A percentile compares a stretch with the other conserved stretches of the same genome.
Evolutionary conservation across 2,329 filamentous ascomycete species (phyloP).

Genomic region (Microascus cirrosus): DNA sequence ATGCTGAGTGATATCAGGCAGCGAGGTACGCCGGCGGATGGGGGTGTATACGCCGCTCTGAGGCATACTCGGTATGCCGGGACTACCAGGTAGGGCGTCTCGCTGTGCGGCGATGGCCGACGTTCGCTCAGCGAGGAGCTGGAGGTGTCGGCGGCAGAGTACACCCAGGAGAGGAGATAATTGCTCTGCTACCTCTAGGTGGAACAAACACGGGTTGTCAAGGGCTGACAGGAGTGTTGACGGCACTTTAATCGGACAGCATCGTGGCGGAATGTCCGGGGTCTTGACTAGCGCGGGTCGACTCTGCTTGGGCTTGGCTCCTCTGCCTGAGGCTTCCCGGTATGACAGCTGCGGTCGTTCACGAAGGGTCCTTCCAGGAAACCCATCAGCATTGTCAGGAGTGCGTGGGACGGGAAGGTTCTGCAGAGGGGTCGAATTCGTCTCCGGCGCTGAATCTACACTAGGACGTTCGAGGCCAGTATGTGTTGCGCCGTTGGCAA

Average conservation of each 20-base stretch:
- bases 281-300: not conserved
- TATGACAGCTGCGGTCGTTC: not conserved
- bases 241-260: conserved; percentile 3
- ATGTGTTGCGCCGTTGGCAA: not conserved
- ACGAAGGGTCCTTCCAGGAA: not conserved
- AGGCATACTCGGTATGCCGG: not conserved
- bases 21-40: not conserved
- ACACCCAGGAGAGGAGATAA: not conserved
- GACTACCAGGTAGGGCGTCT: not conserved
- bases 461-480: not conserved
- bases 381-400: not conserved
- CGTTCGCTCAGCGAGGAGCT: conserved; percentile 2
- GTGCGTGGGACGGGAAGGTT: not conserved
- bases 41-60: not conserved
- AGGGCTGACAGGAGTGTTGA: conserved; percentile 5
- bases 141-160: conserved; percentile 5
- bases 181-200: not conserved
- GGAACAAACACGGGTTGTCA: conserved; percentile 2
- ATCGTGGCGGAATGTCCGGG: not conserved
- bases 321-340: not conserved
- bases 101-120: not conserved
- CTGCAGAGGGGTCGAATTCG: not conserved
- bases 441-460: not conserved
- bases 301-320: not conserved
- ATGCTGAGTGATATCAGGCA: conserved; percentile 1